These are phyloP conservation scores for Xylaria sp. DNA, from an alignment of 2,329 filamentous ascomycete species.

Conservation along the genomic window DNA sequence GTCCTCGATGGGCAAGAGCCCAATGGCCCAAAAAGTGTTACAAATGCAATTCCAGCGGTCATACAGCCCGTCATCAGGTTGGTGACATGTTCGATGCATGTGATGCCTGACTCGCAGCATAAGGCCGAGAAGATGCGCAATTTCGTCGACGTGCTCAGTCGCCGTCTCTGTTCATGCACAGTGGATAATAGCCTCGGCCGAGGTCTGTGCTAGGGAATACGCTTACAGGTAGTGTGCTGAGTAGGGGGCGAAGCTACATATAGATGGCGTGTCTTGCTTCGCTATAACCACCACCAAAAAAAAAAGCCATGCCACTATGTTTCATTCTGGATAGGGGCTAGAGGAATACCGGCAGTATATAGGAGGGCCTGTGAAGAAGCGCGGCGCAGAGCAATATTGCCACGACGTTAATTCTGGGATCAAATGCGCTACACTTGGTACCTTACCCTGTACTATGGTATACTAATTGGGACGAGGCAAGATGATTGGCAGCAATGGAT, in stretches of 20 bases:
- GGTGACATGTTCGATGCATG: conserved; percentile 39
- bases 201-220: not conserved
- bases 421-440: not conserved
- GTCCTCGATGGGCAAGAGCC: conserved; percentile 36
- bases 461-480: not conserved
- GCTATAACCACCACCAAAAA: too few relatives aligned
- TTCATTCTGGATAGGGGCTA: conserved; percentile 19
- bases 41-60: conserved; percentile 29
- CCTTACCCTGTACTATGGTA: not conserved
- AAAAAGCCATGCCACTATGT: conserved; percentile 24
- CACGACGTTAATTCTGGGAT: conserved; percentile 19
- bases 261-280: conserved; percentile 30
- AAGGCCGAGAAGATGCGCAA: conserved; percentile 32
- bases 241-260: not conserved
- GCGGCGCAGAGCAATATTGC: conserved; percentile 9
- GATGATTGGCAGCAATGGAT: not conserved
- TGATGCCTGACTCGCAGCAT: conserved; percentile 45
- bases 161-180: conserved; percentile 16
- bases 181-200: not conserved
- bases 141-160: conserved; percentile 22
- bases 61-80: conserved; percentile 13
- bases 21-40: conserved; percentile 35
- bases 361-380: conserved; percentile 11
- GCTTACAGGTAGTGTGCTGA: not conserved
- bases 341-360: not conserved